Evolutionary conservation across 78 protist species (phyloP), one percentile per base, ranked within the genome.

Genomic region (Cavenderia fasciculata): DNA sequence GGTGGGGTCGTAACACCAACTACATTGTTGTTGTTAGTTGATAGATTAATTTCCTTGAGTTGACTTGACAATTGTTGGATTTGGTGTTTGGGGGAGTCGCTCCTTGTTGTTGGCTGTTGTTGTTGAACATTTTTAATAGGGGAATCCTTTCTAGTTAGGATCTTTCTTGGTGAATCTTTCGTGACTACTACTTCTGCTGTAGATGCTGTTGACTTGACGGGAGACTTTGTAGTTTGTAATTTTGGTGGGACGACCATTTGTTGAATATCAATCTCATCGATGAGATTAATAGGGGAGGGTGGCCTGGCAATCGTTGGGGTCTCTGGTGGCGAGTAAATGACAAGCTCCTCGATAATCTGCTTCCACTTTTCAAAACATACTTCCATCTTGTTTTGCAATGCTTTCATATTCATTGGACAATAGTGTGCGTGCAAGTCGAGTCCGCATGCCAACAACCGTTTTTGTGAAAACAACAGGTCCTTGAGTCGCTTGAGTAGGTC

Each of bases 371-470:
- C 93, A 59, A 70, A 86, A 34, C 85, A 86, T 40, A 27, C 4
- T 43, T 86, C 93, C 93, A 86, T 86, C 40, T 86, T 86, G 4
- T 21, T 44, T 43, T 86, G 93, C 25, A 86, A 75, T 29, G 93
- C 93, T 44, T 65, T 70, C 86, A 86, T 86, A 46, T 70, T 65
- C 4, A 31, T 44, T 8, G 93, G 93, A 54, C 85, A 75, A 41
- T 56, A 56, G 44, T 65, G 77, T 29, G 85, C 40, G 46, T 86
- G 93, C 33, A 86, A 54, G 21, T 74, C 85, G 44, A 86, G 52
- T 2, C 93, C 93, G 23, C n/a, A 27, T 29, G 49, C 79, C 2
- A 86, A 62, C 1, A 86, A 36, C 12, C 3, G 3, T 56, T 52
- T 49, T 62, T 86, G 93, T 6, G 59, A 14, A 5, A 44, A 14